These are phyloP conservation scores for Cercophora newfieldiana DNA, from an alignment of 495 filamentous ascomycete species.

Conservation along the genomic window DNA sequence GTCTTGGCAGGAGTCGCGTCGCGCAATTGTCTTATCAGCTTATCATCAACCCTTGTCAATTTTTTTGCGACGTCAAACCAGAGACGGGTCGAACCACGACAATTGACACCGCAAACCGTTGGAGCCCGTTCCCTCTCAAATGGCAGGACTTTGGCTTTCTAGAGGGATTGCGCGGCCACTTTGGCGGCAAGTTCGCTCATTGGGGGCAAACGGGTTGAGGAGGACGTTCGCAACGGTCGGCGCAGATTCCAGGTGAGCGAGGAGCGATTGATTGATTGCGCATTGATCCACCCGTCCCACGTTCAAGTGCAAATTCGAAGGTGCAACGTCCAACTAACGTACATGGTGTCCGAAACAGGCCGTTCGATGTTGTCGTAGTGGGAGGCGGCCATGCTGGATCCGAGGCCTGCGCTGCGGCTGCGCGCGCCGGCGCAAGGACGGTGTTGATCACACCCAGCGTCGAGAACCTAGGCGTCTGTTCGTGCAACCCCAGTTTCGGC, in stretches of 20 bases:
- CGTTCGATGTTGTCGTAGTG: conserved; percentile 92
- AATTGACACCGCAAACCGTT: background rate
- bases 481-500: conserved; percentile 96
- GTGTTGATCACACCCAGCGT: conserved; percentile 84
- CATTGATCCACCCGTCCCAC: too few relatives aligned
- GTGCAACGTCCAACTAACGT: background rate
- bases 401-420: conserved; percentile 92
- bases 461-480: conserved; percentile 91
- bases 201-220: conserved; percentile 9
- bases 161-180: conserved; percentile 35
- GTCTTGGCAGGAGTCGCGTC: background rate
- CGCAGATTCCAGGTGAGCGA: conserved; percentile 36
- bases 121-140: conserved; percentile 17
- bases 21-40: background rate
- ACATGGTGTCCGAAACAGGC: conserved; percentile 40
- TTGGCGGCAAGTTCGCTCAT: conserved; percentile 11
- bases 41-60: conserved; percentile 7
- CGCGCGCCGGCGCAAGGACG: conserved; percentile 84
- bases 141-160: conserved; percentile 40
- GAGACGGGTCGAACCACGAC: background rate
- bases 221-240: conserved; percentile 43
- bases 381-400: conserved; percentile 95
- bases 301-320: too few relatives aligned
- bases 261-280: too few relatives aligned
- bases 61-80: background rate